Percentiles rank a stretch among this genome's conserved stretches.
Conservation (phyloP, 306 rosid species). For the Medicago lupulina region DNA sequence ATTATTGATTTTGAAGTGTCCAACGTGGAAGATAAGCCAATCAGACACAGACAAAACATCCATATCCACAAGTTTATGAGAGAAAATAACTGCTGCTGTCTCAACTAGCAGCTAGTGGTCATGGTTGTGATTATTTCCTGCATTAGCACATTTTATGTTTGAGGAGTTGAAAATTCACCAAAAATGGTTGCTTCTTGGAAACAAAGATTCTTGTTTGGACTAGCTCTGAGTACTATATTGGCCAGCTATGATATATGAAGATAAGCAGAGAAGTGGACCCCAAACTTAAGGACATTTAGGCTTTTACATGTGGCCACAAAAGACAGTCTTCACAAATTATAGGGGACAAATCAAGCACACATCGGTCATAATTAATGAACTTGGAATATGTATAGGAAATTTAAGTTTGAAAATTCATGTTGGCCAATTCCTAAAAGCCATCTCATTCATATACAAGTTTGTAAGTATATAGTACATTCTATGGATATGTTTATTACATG, state of each 20-base stretch:
- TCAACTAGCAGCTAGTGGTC: no score
- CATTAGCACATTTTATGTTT: no score
- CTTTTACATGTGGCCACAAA: constrained; percentile 14
- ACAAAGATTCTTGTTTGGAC: neutral
- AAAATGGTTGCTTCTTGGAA: constrained; percentile 17
- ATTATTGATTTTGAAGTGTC: constrained; percentile 6
- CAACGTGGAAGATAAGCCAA: constrained; percentile 17
- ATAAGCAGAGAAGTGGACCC: neutral
- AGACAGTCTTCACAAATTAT: neutral
- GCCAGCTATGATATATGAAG: constrained; percentile 14
- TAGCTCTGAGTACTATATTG: neutral
- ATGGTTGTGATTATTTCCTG: no score
- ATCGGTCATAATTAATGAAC: no score
- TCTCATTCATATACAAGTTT: no score
- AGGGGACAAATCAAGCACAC: no score
- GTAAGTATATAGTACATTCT: no score
- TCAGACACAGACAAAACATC: constrained; percentile 9
- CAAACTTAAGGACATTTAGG: neutral
- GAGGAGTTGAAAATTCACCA: neutral
- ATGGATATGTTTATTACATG: no score
- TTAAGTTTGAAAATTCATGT: neutral
- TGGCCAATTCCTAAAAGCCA: no score
- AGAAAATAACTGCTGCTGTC: neutral
- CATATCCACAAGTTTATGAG: constrained; percentile 19
- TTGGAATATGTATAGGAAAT: neutral